phyloP scores from a whole-genome alignment of 1,284 basidiomycete species.

The Malassezia pachydermatis region DNA sequence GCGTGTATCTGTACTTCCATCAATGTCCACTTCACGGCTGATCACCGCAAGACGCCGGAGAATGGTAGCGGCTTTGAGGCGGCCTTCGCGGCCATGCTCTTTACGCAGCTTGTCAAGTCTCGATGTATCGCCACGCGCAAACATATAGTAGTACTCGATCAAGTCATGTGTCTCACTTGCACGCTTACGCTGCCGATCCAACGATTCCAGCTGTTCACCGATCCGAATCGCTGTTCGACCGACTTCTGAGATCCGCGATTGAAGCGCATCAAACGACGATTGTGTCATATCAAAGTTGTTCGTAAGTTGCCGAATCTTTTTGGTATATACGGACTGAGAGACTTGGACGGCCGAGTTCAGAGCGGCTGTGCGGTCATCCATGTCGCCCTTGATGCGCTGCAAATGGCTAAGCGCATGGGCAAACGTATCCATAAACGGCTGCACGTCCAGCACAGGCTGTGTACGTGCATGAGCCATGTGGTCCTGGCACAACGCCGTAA shows the following conservation, averaged over 20 bases:
- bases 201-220: constrained; percentile 81
- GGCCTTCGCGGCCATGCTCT: constrained; percentile 62
- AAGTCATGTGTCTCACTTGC: constrained; percentile 89
- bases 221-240: constrained; percentile 88
- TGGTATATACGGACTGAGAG: constrained; percentile 84
- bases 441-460: constrained; percentile 77
- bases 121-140: constrained; percentile 71
- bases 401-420: constrained; percentile 79
- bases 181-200: constrained; percentile 80
- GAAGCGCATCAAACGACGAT: constrained; percentile 35
- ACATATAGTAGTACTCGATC: constrained; percentile 89
- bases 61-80: constrained; percentile 77
- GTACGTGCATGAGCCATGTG: constrained; percentile 71
- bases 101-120: constrained; percentile 71
- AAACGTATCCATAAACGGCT: constrained; percentile 82
- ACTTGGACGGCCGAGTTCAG: constrained; percentile 83
- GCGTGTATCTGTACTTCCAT: constrained; percentile 37
- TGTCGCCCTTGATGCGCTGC: constrained; percentile 71
- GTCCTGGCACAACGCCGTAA: constrained; percentile 72
- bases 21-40: constrained; percentile 69
- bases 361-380: constrained; percentile 74
- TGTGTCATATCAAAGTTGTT: constrained; percentile 65
- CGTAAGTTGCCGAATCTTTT: constrained; percentile 81
- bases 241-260: constrained; percentile 68
- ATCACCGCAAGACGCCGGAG: constrained; percentile 77